These are phyloP conservation scores for Myxozyma vanderwaltii DNA, from an alignment of 805 yeast species.

Conservation along the genomic window DNA sequence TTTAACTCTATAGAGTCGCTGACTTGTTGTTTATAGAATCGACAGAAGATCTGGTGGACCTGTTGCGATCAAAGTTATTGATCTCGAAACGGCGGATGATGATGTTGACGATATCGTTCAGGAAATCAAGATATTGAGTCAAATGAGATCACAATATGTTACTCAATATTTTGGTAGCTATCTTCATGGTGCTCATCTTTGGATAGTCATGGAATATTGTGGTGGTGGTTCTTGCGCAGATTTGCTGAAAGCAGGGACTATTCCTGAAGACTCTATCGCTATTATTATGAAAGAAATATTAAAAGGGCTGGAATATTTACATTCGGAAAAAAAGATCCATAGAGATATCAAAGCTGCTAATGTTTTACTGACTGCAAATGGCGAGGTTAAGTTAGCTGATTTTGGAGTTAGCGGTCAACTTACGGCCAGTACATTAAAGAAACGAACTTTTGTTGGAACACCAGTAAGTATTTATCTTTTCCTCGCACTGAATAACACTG, in stretches of 20 bases:
- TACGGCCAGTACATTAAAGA: constrained; percentile 52
- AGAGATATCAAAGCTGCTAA: constrained; percentile 92
- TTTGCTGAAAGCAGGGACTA: constrained; percentile 56
- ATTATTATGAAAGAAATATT: constrained; percentile 65
- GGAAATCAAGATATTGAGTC: constrained; percentile 76
- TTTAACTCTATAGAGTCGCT: neutral
- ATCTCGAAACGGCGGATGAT: constrained; percentile 76
- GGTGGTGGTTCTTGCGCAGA: constrained; percentile 93
- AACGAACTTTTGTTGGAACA: constrained; percentile 87
- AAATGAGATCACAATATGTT: constrained; percentile 64
- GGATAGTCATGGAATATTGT: constrained; percentile 93
- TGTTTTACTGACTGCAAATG: constrained; percentile 68
- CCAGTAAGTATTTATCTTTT: constrained; percentile 48
- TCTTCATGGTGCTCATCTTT: constrained; percentile 66
- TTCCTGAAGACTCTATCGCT: constrained; percentile 63
- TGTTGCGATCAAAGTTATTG: constrained; percentile 86
- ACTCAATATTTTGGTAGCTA: constrained; percentile 68
- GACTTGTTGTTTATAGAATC: constrained; percentile 4
- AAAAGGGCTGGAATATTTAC: constrained; percentile 75
- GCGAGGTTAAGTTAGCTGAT: constrained; percentile 81
- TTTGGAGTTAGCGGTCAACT: constrained; percentile 92
- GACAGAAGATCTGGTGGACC: constrained; percentile 45
- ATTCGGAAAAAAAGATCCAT: constrained; percentile 74
- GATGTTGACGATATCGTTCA: constrained; percentile 69
- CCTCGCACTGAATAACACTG: neutral